Percentiles rank a stretch among this genome's conserved stretches.
phyloP scores from a whole-genome alignment of 2,329 filamentous ascomycete genomes.

The Hypoxylon sp. region DNA sequence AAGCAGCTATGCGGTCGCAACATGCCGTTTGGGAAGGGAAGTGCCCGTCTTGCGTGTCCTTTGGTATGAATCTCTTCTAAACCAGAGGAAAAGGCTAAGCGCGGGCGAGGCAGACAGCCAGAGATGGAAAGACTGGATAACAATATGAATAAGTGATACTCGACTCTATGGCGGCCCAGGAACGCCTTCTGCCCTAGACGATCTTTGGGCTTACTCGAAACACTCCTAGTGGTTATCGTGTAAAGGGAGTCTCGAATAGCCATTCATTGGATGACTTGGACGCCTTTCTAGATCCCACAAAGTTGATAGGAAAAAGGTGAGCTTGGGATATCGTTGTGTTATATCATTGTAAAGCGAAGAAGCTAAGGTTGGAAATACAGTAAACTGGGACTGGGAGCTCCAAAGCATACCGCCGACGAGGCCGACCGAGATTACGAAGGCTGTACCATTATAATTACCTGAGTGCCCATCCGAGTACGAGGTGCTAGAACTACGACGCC shows the following conservation, averaged over 20 bases:
- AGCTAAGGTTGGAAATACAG: neutral
- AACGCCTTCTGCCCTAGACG: neutral
- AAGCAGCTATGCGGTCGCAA: neutral
- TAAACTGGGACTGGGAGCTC: neutral
- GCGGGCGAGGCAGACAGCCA: neutral
- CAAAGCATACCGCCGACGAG: neutral
- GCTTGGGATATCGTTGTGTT: neutral
- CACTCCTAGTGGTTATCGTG: neutral
- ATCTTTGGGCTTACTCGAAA: neutral
- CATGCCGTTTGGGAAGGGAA: neutral
- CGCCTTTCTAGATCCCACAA: neutral
- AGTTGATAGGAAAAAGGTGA: neutral
- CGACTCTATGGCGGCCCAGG: neutral
- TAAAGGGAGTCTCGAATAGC: neutral
- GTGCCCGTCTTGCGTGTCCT: neutral
- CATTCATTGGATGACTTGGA: neutral
- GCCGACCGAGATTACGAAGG: neutral
- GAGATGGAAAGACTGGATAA: neutral
- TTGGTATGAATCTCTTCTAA: neutral
- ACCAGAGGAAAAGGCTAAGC: neutral
- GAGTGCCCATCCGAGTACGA: neutral
- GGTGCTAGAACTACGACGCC: neutral
- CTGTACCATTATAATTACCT: neutral
- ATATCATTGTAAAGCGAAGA: neutral
- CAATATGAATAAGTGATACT: neutral